These are phyloP conservation scores for Malassezia cuniculi DNA, from an alignment of 1,284 basidiomycete species.

Conservation along the genomic window DNA sequence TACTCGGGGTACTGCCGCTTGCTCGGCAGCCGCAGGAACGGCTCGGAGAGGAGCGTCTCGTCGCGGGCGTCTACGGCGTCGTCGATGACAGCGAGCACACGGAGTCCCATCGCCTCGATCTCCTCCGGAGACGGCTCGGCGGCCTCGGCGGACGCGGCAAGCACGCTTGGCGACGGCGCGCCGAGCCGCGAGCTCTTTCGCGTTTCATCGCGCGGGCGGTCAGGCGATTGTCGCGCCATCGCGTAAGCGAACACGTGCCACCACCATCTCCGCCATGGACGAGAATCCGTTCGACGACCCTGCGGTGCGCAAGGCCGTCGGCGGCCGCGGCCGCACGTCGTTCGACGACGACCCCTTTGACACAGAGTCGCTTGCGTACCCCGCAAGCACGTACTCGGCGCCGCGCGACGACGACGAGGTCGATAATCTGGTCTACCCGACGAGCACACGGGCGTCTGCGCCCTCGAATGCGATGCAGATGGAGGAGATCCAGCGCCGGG, in stretches of 20 bases:
- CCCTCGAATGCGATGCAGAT: constrained; percentile 48
- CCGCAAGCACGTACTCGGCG: not conserved
- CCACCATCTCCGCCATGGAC: constrained; percentile 26
- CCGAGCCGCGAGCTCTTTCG: constrained; percentile 12
- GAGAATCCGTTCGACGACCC: constrained; percentile 47
- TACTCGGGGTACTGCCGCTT: constrained; percentile 78
- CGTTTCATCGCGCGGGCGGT: constrained; percentile 3
- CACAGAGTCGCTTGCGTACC: constrained; percentile 5
- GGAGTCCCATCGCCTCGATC: constrained; percentile 2
- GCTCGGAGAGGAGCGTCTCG: constrained; percentile 51
- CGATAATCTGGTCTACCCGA: constrained; percentile 15
- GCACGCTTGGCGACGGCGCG: not conserved
- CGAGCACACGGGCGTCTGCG: constrained; percentile 15
- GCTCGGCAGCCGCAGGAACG: constrained; percentile 65
- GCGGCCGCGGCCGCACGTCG: constrained; percentile 11
- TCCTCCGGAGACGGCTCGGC: constrained; percentile 4
- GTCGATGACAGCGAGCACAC: constrained; percentile 20
- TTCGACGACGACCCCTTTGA: constrained; percentile 14
- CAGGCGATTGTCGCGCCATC: no score
- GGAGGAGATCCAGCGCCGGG: constrained; percentile 59
- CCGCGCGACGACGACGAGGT: constrained; percentile 17
- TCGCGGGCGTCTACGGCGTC: constrained; percentile 21
- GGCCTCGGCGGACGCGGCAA: not conserved
- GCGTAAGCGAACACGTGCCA: no score
- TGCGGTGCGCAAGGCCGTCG: constrained; percentile 36